Conservation (phyloP, 1,139 yeast genomes). For the Scheffersomyces parashehatae region DNA sequence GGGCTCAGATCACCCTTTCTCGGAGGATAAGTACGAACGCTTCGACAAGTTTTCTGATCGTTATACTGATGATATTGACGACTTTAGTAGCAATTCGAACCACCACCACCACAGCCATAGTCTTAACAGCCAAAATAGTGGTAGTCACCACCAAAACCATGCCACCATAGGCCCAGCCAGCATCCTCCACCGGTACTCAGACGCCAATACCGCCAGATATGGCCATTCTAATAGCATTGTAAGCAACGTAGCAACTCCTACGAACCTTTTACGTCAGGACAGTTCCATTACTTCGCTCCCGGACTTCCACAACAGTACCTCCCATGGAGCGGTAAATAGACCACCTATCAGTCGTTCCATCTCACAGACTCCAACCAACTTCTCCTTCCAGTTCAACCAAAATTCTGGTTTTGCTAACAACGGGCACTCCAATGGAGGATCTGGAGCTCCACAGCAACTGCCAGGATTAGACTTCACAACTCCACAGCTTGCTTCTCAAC, state of each 20-base stretch:
- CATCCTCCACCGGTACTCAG: conserved; percentile 7
- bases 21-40: too few species aligned
- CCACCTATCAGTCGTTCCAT: conserved; percentile 14
- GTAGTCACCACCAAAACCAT: too few species aligned
- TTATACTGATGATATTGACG: background rate
- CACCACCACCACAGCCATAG: background rate
- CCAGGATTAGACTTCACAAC: background rate
- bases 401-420: conserved; percentile 6
- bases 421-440: conserved; percentile 6
- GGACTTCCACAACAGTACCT: conserved; percentile 13
- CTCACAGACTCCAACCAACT: conserved; percentile 15
- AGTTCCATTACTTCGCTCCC: conserved; percentile 26
- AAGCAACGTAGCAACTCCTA: conserved; percentile 13
- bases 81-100: background rate
- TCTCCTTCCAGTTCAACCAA: conserved; percentile 9
- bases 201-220: conserved; percentile 2
- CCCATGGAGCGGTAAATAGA: conserved; percentile 9
- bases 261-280: conserved; percentile 21
- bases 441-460: background rate
- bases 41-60: background rate
- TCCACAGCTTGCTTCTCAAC: background rate
- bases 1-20: background rate
- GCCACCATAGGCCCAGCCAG: conserved; percentile 10
- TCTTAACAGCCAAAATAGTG: background rate
- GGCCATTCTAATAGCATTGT: conserved; percentile 10